Evolutionary conservation across 495 filamentous ascomycete genomes (phyloP).

Genomic region (Hypoxylon rickii): DNA sequence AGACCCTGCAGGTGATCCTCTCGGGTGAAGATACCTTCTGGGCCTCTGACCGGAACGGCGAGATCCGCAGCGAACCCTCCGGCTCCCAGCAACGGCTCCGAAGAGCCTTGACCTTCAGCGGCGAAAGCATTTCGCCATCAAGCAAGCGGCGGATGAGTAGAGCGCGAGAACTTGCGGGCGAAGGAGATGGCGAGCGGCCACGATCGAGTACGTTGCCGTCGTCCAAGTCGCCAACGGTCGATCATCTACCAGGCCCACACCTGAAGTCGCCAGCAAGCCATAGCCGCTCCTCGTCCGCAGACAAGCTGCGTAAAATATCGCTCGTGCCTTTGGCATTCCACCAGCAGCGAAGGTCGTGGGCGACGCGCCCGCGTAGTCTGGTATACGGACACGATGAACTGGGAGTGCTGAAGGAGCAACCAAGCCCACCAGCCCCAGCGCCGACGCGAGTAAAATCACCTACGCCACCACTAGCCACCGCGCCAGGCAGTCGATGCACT

Average conservation of each 20-base stretch:
- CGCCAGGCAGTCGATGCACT: background rate
- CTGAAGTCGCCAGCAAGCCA: constrained; percentile 23
- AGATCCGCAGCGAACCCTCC: constrained; percentile 36
- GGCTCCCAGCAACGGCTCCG: constrained; percentile 26
- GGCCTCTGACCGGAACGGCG: constrained; percentile 48
- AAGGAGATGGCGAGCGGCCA: constrained; percentile 27
- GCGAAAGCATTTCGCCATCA: constrained; percentile 8
- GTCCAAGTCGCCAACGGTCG: constrained; percentile 25
- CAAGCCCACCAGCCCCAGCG: constrained; percentile 13
- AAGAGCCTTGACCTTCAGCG: constrained; percentile 29
- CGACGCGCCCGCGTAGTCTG: constrained; percentile 33
- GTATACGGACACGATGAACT: constrained; percentile 25
- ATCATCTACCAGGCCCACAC: constrained; percentile 15
- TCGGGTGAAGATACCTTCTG: constrained; percentile 49
- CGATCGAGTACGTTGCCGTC: constrained; percentile 35
- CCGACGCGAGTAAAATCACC: constrained; percentile 7
- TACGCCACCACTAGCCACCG: background rate
- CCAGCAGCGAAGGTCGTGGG: constrained; percentile 24
- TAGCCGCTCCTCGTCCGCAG: constrained; percentile 25
- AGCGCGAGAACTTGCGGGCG: constrained; percentile 19
- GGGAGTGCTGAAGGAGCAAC: constrained; percentile 34
- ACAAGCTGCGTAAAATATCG: constrained; percentile 28
- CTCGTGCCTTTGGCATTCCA: constrained; percentile 31
- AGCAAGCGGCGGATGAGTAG: constrained; percentile 16
- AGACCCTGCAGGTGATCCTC: constrained; percentile 47